Conservation (phyloP, 495 filamentous ascomycete species). For the Tuber magnatum region DNA sequence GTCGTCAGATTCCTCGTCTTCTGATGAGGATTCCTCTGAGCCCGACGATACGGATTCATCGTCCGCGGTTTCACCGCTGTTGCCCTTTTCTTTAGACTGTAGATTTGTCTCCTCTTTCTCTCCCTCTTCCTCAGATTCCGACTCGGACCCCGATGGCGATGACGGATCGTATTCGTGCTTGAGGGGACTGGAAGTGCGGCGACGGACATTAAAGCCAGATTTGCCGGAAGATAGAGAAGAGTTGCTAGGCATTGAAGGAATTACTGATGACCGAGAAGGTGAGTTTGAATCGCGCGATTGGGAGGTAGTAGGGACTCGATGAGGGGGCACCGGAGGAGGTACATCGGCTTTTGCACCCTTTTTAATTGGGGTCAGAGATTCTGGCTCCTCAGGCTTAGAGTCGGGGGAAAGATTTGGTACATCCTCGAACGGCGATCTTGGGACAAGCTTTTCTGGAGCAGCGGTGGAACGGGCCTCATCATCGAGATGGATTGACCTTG, state of each 20-base stretch:
- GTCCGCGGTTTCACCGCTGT: conserved; percentile 19
- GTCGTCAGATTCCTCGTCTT: conserved; percentile 54
- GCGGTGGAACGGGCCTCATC: conserved; percentile 30
- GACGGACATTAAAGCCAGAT: conserved; percentile 26
- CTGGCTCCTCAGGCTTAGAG: conserved; percentile 40
- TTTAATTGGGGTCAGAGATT: conserved; percentile 38
- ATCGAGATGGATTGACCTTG: conserved; percentile 38
- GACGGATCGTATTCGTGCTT: conserved; percentile 98
- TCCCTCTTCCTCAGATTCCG: conserved; percentile 46
- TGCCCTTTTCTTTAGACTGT: conserved; percentile 1
- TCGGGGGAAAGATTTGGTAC: conserved; percentile 43
- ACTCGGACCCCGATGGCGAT: conserved; percentile 53
- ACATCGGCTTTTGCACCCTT: conserved; percentile 39
- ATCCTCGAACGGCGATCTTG: conserved; percentile 39
- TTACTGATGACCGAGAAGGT: conserved; percentile 44
- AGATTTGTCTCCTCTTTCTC: conserved; percentile 48
- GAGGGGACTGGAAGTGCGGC: conserved; percentile 82
- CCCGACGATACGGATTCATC: conserved; percentile 46
- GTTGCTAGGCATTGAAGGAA: conserved; percentile 37
- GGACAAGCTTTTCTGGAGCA: conserved; percentile 1
- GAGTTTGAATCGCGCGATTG: conserved; percentile 45
- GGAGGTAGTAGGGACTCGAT: conserved; percentile 46
- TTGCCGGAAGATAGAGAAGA: conserved; percentile 43
- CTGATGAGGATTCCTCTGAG: conserved; percentile 49
- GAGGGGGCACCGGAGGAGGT: conserved; percentile 51